phyloP scores from a whole-genome alignment of 1,139 yeast genomes.

The Pichiaceae sp. region DNA sequence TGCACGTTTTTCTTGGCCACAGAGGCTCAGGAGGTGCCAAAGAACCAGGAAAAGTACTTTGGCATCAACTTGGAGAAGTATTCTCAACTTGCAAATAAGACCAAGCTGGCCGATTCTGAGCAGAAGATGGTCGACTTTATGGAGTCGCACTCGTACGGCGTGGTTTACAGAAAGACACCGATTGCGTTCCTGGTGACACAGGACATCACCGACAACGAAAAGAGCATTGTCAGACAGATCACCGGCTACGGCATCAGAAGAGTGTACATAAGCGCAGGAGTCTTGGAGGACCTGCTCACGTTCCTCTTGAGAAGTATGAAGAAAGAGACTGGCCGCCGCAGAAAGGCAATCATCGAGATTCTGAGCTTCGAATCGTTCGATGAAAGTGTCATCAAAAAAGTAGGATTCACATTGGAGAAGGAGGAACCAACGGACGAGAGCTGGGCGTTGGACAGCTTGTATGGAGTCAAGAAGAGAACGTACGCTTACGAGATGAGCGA shows the following conservation, averaged over 20 bases:
- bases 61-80: constrained; percentile 46
- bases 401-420: constrained; percentile 23
- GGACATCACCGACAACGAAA: constrained; percentile 22
- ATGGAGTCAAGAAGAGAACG: constrained; percentile 7
- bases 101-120: constrained; percentile 21
- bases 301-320: constrained; percentile 7
- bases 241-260: constrained; percentile 55
- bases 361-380: constrained; percentile 43
- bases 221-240: constrained; percentile 36
- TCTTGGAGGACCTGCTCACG: constrained; percentile 47
- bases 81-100: constrained; percentile 25
- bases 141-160: constrained; percentile 44
- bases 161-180: constrained; percentile 58
- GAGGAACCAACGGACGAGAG: neutral
- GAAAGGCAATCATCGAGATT: constrained; percentile 35
- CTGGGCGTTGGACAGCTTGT: constrained; percentile 3
- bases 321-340: constrained; percentile 11
- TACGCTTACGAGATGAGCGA: constrained; percentile 13
- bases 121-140: constrained; percentile 24
- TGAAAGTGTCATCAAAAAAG: constrained; percentile 26
- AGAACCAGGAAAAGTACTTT: constrained; percentile 38
- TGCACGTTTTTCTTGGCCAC: constrained; percentile 30
- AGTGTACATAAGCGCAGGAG: constrained; percentile 56
- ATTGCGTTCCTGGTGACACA: constrained; percentile 48
- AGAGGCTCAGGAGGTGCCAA: constrained; percentile 41